phyloP scores from a whole-genome alignment of 345 rosid species.

The Angophora floribunda region DNA sequence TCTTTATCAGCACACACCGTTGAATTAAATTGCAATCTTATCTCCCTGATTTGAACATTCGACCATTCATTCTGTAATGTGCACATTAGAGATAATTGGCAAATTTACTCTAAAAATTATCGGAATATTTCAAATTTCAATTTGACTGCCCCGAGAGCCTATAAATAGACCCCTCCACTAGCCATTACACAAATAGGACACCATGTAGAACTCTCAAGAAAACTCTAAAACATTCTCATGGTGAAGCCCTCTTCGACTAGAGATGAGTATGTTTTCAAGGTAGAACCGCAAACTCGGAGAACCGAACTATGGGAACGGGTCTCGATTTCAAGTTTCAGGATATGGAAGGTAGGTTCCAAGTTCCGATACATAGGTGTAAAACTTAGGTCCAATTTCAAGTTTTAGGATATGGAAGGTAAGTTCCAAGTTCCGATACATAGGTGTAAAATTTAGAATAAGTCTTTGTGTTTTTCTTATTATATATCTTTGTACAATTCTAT shows the following conservation, averaged over 20 bases:
- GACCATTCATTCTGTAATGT: not conserved
- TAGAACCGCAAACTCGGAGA: accelerated
- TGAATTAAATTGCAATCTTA: not conserved
- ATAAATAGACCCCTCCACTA: not conserved
- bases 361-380: no score
- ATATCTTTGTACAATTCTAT: no score
- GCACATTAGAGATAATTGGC: not conserved
- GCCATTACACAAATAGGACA: not conserved
- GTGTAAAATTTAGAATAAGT: no score
- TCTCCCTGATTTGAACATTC: not conserved
- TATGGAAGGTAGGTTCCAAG: no score
- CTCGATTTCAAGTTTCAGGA: accelerated
- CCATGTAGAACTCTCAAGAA: not conserved
- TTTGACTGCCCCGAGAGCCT: not conserved
- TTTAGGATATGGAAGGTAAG: no score
- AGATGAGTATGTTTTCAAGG: no score
- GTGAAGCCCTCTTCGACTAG: not conserved
- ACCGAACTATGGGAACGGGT: accelerated
- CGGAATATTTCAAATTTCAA: not conserved
- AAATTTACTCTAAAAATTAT: not conserved
- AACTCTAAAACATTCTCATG: not conserved
- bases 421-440: no score
- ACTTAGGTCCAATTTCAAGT: no score
- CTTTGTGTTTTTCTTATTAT: no score
- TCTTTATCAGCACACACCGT: not conserved